A percentile compares a stretch with the other conserved stretches of the same genome.
Conservation (phyloP, 2,329 filamentous ascomycete genomes). For the Penicillium hesseltinei region DNA sequence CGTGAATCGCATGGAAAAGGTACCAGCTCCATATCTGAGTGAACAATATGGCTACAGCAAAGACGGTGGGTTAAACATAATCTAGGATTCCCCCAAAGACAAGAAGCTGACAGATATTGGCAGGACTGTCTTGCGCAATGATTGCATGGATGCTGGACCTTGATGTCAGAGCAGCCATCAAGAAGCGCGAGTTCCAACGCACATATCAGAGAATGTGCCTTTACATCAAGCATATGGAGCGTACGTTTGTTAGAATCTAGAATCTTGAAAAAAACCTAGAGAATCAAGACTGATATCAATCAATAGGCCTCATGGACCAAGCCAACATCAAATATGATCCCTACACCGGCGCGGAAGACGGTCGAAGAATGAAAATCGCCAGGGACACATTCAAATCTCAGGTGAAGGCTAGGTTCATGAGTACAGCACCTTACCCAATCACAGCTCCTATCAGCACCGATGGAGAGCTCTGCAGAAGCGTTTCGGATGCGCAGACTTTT, state of each 20-base stretch:
- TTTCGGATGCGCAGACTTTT: conserved; percentile 6
- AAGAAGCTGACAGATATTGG: not conserved
- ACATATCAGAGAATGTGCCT: conserved; percentile 4
- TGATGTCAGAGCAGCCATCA: conserved; percentile 1
- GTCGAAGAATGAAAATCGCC: not conserved
- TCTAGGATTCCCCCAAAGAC: not conserved
- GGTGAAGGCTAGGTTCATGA: not conserved
- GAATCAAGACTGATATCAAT: not conserved
- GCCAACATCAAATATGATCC: not conserved
- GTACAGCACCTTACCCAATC: not conserved
- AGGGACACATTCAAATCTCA: not conserved
- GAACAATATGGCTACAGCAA: not conserved
- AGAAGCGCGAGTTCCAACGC: conserved; percentile 6
- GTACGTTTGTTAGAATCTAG: not conserved
- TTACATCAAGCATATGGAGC: conserved; percentile 8
- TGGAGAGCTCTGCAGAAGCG: not conserved
- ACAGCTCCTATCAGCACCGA: conserved; percentile 1
- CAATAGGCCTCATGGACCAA: not conserved
- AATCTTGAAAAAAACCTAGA: no score
- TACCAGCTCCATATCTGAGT: conserved; percentile 2
- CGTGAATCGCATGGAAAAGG: conserved; percentile 4
- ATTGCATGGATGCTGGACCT: conserved; percentile 10
- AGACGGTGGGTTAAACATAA: not conserved
- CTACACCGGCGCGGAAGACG: not conserved
- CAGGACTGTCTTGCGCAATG: conserved; percentile 6